Evolutionary conservation across 208 protist species (phyloP), one percentile per base, ranked within the genome.

Genomic region (Herpetomonas tarakana): DNA sequence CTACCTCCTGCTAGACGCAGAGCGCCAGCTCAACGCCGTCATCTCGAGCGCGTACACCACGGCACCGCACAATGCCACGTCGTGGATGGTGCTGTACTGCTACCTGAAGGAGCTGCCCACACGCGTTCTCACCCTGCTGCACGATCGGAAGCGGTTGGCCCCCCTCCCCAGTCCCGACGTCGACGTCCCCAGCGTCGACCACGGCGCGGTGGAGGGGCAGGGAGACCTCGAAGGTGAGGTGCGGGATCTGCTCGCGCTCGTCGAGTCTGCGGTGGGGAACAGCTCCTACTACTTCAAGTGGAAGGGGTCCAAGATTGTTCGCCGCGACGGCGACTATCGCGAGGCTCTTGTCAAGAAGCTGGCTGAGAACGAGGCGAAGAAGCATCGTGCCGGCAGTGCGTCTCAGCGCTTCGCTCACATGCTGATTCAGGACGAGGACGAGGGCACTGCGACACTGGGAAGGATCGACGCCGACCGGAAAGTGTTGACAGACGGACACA

Each of bases 41-140:
- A 44, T 81, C 27, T 7, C 50, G 6, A 35, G 50, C 6, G 24
- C 53, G 14, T 38, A 79, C 24, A 29, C 24, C 12, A 27, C 50
- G 0, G 55, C 62, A 4, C 27, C 26, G 11, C 31, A 2, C 27
- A 62, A 63, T 19, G 58, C 74, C 21, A 27, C 19, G 11, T 18
- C 41, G 19, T 86, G 75, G 79, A 80, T 82, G 75, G 30, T 29
- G 9, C 52, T 86, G 18, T 86, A 86, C 59, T 30, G 31, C 3
- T 76, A 80, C 45, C 68, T 82, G n/a, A 65, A 67, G 1, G 56
- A 79, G 29, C n/a, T 79, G 24, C 74, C 74, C n/a, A 2, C 25
- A 24, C 0, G 45, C 9, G 60, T 61, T 21, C 61, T 61, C 1
- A 21, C 11, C 19, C 14, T 25, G 2, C 31, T 81, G 51, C 41